Evolutionary conservation across 2,329 filamentous ascomycete species (phyloP), one percentile per base, ranked within the genome.

Genomic region (Colletotrichum sojae): DNA sequence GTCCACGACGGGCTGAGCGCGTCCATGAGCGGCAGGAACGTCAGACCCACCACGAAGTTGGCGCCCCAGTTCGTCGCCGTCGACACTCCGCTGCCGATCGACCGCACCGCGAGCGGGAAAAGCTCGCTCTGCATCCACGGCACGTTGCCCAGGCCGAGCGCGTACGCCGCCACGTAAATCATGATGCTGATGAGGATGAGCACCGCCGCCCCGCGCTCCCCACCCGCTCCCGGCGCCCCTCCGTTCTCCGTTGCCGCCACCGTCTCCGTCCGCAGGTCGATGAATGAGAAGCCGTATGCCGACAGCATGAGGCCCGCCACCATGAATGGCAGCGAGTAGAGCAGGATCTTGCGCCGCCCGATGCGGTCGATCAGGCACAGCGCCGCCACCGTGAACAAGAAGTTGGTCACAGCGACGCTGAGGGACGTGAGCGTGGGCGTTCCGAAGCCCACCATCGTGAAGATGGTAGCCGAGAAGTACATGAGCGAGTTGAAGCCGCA

Each of bases 51-150:
- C 18, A 96, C 78, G 69, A 97, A 96, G 78, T 98, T 98, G 25
- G 92, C 90, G 4, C 87, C 88, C 95, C 95, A 98, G 76, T 89
- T 98, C 6, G 93, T 97, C 5, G 91, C 91, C 8, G 95, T 95
- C 2, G 92, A 88, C 5, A 94, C 79, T 0, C 90, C 90, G 67
- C 91, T 93, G 31, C 93, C 93, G 1, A 94, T 80, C 5, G 91
- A 90, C 56, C 93, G 89, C 53, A 94, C 92, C 36, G 86, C 86
- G 55, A 95, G 84, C 1, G 94, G 92, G 76, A 98, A 98, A 39
- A 97, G 87, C 82, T 98, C 95, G 73, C 91, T 94, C 82, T 97
- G 95, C 86, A 97, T 95, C 95, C 95, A 98, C 0, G 95, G 95
- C 3, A 98, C 94, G 74, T 94, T 97, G 9, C 95, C 95, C 2